phyloP scores from a whole-genome alignment of 805 yeast genomes.

The Nadsonia fulvescens region DNA sequence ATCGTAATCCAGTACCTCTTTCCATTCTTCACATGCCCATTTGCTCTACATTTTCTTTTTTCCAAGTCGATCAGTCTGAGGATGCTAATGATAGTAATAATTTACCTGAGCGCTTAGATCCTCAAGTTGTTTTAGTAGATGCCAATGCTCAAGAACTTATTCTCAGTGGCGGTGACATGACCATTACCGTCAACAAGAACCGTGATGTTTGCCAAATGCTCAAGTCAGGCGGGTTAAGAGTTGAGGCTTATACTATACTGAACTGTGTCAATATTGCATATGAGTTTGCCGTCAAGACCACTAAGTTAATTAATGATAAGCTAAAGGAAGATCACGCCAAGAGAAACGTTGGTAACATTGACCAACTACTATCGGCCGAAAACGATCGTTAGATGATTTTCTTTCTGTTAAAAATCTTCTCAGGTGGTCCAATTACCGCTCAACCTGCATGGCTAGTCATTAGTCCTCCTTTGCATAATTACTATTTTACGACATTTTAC shows the following conservation, averaged over 20 bases:
- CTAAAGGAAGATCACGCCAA: constrained; percentile 35
- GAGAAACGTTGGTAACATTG: constrained; percentile 26
- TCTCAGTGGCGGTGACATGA: constrained; percentile 58
- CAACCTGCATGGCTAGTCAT: too few species aligned
- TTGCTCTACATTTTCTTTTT: constrained; percentile 78
- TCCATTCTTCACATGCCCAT: constrained; percentile 79
- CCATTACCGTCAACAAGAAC: constrained; percentile 76
- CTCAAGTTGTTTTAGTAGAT: constrained; percentile 32
- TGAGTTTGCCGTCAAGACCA: constrained; percentile 39
- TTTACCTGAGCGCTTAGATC: constrained; percentile 26
- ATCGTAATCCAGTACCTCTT: constrained; percentile 73
- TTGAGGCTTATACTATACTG: constrained; percentile 52
- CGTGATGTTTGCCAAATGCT: constrained; percentile 79
- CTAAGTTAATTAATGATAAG: constrained; percentile 40
- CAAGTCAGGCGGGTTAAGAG: constrained; percentile 78
- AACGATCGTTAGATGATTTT: constrained; percentile 16
- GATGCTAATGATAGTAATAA: too few species aligned
- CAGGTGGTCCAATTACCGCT: too few species aligned
- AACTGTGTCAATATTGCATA: constrained; percentile 54
- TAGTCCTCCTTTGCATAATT: too few species aligned
- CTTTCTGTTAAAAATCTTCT: too few species aligned
- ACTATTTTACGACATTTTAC: too few species aligned
- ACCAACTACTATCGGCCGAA: constrained; percentile 15
- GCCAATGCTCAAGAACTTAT: constrained; percentile 63
- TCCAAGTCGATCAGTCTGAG: constrained; percentile 29